Percentiles rank a stretch among this genome's conserved stretches.
phyloP scores from a whole-genome alignment of 2,329 filamentous ascomycete species.

The Dothideomycetidae sp. region DNA sequence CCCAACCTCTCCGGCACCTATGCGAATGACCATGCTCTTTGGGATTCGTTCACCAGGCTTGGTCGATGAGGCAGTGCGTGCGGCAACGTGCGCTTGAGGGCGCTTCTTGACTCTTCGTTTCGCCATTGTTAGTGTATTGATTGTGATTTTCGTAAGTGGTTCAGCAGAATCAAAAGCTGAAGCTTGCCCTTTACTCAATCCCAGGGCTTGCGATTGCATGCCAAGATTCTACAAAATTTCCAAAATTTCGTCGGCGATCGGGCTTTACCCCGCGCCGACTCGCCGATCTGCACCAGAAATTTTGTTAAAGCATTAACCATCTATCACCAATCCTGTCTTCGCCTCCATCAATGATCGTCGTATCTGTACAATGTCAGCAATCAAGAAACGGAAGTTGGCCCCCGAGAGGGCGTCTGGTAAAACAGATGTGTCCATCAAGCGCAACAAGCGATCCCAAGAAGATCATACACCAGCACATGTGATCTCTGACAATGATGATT shows the following conservation, averaged over 20 bases:
- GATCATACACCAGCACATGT: conserved; percentile 1
- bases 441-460: conserved; percentile 13
- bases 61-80: conserved; percentile 33
- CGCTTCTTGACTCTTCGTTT: conserved; percentile 74
- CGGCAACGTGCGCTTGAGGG: conserved; percentile 51
- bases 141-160: neutral
- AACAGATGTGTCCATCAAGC: conserved; percentile 5
- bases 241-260: neutral
- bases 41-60: conserved; percentile 55
- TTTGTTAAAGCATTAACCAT: neutral
- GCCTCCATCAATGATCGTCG: no score
- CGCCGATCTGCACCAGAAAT: neutral
- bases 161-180: conserved; percentile 9
- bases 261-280: neutral
- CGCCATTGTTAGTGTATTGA: conserved; percentile 46
- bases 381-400: conserved; percentile 8
- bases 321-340: no score
- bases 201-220: neutral
- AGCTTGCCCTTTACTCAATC: neutral
- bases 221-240: neutral
- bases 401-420: neutral
- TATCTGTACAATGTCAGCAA: conserved; percentile 1
- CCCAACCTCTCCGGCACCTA: conserved; percentile 86
- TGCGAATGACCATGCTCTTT: conserved; percentile 97
- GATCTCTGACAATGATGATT: conserved; percentile 13